Percentiles rank a stretch among this genome's conserved stretches.
phyloP scores from a whole-genome alignment of 2,329 filamentous ascomycete genomes.

The Ophiocordyceps australis region DNA sequence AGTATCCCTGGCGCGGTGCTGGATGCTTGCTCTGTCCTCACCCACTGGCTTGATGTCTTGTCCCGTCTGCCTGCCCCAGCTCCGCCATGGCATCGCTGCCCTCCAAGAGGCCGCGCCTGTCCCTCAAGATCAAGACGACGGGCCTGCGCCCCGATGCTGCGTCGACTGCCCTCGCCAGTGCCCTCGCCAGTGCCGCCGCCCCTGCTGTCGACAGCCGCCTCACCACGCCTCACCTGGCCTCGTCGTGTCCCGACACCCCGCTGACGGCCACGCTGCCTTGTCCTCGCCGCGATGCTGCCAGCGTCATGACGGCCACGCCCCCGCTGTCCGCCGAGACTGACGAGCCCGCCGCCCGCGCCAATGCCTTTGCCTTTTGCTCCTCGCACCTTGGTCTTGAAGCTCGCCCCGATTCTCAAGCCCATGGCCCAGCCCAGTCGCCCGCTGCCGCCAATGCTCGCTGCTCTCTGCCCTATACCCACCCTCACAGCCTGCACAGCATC shows the following conservation, averaged over 20 bases:
- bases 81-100: constrained; percentile 8
- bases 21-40: no score
- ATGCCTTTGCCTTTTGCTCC: constrained; percentile 26
- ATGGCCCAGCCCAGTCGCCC: background rate
- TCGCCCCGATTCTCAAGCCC: constrained; percentile 4
- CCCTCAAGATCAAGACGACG: constrained; percentile 33
- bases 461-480: constrained; percentile 39
- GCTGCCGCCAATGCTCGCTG: no score
- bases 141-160: constrained; percentile 12
- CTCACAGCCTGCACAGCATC: constrained; percentile 41
- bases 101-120: constrained; percentile 34
- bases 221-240: constrained; percentile 33
- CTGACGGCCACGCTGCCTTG: no score
- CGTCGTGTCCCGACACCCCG: no score
- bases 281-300: constrained; percentile 31
- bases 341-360: constrained; percentile 21
- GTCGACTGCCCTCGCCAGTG: constrained; percentile 12
- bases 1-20: no score
- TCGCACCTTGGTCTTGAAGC: constrained; percentile 7
- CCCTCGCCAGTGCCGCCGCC: constrained; percentile 17
- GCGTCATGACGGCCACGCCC: constrained; percentile 40
- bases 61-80: no score
- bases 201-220: constrained; percentile 28
- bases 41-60: no score
- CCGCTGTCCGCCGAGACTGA: constrained; percentile 33